Evolutionary conservation across 305 asterid species (phyloP), one percentile per base, ranked within the genome.

Genomic region (Plantago lanceolata): DNA sequence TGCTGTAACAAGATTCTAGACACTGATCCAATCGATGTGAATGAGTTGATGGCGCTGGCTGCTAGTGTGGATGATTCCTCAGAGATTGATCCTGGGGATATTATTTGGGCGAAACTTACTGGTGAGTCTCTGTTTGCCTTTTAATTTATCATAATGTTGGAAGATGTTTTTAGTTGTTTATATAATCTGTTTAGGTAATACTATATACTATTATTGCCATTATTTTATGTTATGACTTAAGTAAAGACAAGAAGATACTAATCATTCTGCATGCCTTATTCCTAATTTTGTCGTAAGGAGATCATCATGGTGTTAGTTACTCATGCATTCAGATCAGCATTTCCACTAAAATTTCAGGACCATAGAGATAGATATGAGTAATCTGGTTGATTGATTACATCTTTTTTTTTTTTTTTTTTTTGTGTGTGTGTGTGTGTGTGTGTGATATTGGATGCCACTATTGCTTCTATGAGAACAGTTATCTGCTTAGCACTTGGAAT

Each of bases 71-170:
- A 83, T 68, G 86, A 81, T 65, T 75, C 84, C 74, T 87, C 81
- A 49, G 95, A 89, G 75, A 84, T 86, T 60, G 99, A 86, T 65
- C 78, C 85, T 14, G 99, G 94, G 59, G 97, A 94, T 79, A 67
- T 90, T 59, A 85, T 88, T 64, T 94, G 99, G 99, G 97, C 99
- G 51, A 94, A 94, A 84, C 90, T 94, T 71, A 85, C 99, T 72
- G 99, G 99, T 94, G 64, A 45, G 74, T 73, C 64, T 65, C 58
- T 75, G 50, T 65, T 48, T 71, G 68, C 75, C 19, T 61, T 60
- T 61, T 18, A 63, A 40, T 67, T 69, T 59, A 56, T 59, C 67
- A 48, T 67, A 4, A 66, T 47, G 61, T 59, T 51, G 49, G 64
- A 64, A 31, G 48, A 59, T 29, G 65, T 66, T 19, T 16, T 58